Evolutionary conservation across 1,284 basidiomycete species (phyloP).

Genomic region (Exobasidium cylindrosporum): DNA sequence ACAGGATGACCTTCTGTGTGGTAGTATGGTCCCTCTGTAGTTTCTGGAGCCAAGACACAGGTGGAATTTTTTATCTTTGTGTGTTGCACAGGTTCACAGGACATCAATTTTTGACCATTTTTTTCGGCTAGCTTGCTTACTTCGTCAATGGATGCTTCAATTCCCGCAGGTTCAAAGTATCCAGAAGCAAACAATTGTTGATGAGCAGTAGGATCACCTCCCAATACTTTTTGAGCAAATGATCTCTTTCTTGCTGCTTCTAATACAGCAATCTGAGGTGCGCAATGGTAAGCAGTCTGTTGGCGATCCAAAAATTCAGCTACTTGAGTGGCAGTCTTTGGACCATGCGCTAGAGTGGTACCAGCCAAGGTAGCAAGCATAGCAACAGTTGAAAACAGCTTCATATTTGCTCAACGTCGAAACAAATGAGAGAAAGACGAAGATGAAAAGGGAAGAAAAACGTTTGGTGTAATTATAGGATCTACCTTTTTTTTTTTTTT

Average conservation of each 20-base stretch:
- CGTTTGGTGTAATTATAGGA: background rate
- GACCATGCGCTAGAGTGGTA: conserved; percentile 40
- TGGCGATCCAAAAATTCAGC: conserved; percentile 48
- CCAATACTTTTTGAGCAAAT: conserved; percentile 44
- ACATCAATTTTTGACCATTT: conserved; percentile 44
- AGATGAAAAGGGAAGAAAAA: background rate
- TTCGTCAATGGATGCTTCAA: conserved; percentile 17
- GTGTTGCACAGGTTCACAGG: conserved; percentile 46
- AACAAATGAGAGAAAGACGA: background rate
- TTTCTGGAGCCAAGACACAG: conserved; percentile 56
- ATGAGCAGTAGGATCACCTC: conserved; percentile 45
- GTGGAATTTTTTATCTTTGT: conserved; percentile 55
- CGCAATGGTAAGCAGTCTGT: conserved; percentile 56
- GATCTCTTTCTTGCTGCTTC: conserved; percentile 49
- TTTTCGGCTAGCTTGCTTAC: conserved; percentile 23
- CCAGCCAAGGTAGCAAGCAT: background rate
- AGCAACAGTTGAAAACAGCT: background rate
- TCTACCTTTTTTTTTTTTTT: no score
- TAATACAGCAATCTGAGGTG: conserved; percentile 55
- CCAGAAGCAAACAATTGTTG: conserved; percentile 55
- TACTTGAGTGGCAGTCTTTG: conserved; percentile 50
- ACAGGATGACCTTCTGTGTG: conserved; percentile 59
- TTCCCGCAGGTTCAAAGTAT: conserved; percentile 45
- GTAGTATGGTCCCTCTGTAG: conserved; percentile 60
- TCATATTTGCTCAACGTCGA: background rate